These are phyloP conservation scores for Grigorovia humatica DNA, from an alignment of 805 yeast genomes.

Conservation along the genomic window DNA sequence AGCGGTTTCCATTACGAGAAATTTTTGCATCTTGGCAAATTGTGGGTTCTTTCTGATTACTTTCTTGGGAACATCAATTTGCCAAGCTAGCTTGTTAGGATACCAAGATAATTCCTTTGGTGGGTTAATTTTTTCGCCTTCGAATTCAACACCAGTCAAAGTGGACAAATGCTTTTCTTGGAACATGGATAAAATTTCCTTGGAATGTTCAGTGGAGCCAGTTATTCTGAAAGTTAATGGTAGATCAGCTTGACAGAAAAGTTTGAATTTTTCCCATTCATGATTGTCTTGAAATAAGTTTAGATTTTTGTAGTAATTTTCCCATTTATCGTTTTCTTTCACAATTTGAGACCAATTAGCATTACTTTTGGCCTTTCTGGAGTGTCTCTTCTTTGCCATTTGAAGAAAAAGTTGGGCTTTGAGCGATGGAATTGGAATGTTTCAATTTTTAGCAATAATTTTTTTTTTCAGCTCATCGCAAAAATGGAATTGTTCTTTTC, in stretches of 20 bases:
- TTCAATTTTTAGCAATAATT: not conserved
- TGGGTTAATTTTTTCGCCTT: slow-evolving; percentile 56
- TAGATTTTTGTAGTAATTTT: slow-evolving; percentile 66
- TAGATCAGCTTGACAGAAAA: slow-evolving; percentile 61
- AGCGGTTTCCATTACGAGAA: slow-evolving; percentile 86
- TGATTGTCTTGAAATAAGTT: slow-evolving; percentile 48
- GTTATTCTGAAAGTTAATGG: slow-evolving; percentile 94
- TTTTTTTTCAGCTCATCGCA: not conserved
- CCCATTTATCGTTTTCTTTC: slow-evolving; percentile 80
- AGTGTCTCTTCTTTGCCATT: slow-evolving; percentile 4
- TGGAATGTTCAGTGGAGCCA: slow-evolving; percentile 77
- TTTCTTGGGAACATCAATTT: slow-evolving; percentile 83
- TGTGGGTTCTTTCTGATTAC: slow-evolving; percentile 80
- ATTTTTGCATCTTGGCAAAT: slow-evolving; percentile 80
- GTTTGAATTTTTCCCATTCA: slow-evolving; percentile 69
- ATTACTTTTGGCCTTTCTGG: slow-evolving; percentile 24
- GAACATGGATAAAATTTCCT: slow-evolving; percentile 63
- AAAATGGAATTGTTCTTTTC: not conserved
- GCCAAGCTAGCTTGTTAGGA: slow-evolving; percentile 86
- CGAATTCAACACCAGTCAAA: slow-evolving; percentile 55
- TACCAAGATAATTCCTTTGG: slow-evolving; percentile 79
- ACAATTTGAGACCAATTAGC: slow-evolving; percentile 55
- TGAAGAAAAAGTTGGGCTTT: not conserved
- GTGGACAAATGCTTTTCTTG: slow-evolving; percentile 61
- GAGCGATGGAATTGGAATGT: not conserved